phyloP scores from a whole-genome alignment of 768 basidiomycete genomes.

The Dioszegia aurantiaca region DNA sequence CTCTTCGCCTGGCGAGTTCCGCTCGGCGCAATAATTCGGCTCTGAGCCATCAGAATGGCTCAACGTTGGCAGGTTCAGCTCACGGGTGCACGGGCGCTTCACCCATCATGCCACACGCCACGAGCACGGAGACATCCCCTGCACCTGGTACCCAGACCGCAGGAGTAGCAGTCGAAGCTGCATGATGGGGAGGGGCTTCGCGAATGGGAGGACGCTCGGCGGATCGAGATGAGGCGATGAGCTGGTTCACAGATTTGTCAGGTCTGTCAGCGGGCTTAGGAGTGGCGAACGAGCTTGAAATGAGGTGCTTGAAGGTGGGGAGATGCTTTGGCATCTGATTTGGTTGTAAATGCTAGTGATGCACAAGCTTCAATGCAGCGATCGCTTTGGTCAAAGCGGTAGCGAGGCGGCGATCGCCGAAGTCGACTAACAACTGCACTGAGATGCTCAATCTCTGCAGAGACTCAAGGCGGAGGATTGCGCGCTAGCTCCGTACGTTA shows the following conservation, averaged over 20 bases:
- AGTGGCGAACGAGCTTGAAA: slow-evolving; percentile 16
- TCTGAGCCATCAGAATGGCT: slow-evolving; percentile 14
- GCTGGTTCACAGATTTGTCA: slow-evolving; percentile 32
- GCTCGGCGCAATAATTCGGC: slow-evolving; percentile 31
- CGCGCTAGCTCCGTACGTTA: too few relatives aligned
- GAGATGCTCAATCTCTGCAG: not conserved
- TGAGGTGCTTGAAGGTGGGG: slow-evolving; percentile 41
- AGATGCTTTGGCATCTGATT: slow-evolving; percentile 42
- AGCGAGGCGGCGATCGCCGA: too few relatives aligned
- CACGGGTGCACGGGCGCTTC: slow-evolving; percentile 34
- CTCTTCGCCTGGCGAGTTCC: slow-evolving; percentile 22
- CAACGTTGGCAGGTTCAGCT: slow-evolving; percentile 4
- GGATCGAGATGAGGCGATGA: slow-evolving; percentile 23
- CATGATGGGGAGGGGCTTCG: slow-evolving; percentile 13
- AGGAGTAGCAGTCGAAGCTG: not conserved
- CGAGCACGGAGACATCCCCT: slow-evolving; percentile 12
- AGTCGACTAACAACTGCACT: not conserved
- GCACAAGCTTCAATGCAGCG: too few relatives aligned
- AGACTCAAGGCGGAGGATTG: too few relatives aligned
- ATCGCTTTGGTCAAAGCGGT: not conserved
- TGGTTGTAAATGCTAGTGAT: not conserved
- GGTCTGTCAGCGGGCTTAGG: not conserved
- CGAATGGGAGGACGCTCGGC: not conserved
- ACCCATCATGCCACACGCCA: slow-evolving; percentile 19
- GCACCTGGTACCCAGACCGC: not conserved